Evolutionary conservation across 2,329 filamentous ascomycete species (phyloP).

Genomic region (Calonectria hongkongensis): DNA sequence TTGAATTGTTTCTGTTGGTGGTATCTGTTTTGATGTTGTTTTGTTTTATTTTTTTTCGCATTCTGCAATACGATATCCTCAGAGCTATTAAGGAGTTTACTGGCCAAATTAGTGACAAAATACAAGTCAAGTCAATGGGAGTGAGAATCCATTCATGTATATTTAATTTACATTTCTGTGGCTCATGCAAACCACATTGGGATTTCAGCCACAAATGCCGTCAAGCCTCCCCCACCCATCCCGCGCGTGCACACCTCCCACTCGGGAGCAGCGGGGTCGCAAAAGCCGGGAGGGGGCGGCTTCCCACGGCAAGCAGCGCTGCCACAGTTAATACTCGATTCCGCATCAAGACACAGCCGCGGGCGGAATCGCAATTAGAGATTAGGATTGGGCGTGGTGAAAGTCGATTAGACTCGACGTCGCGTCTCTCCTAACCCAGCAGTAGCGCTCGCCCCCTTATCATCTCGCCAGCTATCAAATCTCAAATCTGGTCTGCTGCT

Average conservation of each 20-base stretch:
- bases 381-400: conserved; percentile 12
- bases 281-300: conserved; percentile 52
- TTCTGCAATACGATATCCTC: too few species aligned
- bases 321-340: conserved; percentile 28
- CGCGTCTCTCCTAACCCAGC: conserved; percentile 22
- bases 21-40: too few species aligned
- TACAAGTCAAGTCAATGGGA: too few species aligned
- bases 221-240: conserved; percentile 54
- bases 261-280: conserved; percentile 35
- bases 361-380: conserved; percentile 34
- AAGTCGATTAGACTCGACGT: conserved; percentile 33
- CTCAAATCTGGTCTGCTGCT: conserved; percentile 17
- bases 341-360: conserved; percentile 42
- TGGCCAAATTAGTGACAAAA: too few species aligned
- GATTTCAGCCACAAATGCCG: conserved; percentile 22
- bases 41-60: too few species aligned
- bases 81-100: too few species aligned
- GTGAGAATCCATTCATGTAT: too few species aligned
- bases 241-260: conserved; percentile 31
- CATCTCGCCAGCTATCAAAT: neutral
- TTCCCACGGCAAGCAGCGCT: conserved; percentile 49
- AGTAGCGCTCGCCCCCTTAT: conserved; percentile 24
- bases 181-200: neutral
- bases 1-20: too few species aligned
- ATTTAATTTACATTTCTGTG: neutral